Percentiles rank a stretch among this genome's conserved stretches.
phyloP scores from a whole-genome alignment of 768 basidiomycete species.

The Leccinum longicurvipes region DNA sequence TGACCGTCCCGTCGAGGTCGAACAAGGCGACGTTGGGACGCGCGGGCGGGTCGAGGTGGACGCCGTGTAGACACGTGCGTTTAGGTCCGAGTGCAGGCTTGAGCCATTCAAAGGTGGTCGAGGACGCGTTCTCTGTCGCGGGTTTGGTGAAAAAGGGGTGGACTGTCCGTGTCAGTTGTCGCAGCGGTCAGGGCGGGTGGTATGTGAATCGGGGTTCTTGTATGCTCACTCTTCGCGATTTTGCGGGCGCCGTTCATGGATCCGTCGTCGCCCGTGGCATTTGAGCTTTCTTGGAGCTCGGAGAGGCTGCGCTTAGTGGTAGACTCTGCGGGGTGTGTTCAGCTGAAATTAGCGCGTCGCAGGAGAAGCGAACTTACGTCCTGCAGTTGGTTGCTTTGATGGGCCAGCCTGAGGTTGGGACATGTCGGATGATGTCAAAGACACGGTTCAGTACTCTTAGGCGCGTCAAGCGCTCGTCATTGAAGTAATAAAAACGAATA shows the following conservation, averaged over 20 bases:
- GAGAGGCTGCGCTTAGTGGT: constrained; percentile 18
- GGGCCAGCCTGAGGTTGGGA: constrained; percentile 13
- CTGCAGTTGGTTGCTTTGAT: background rate
- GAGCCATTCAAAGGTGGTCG: constrained; percentile 27
- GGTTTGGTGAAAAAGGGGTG: constrained; percentile 42
- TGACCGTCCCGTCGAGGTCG: constrained; percentile 86
- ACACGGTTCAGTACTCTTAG: too few species aligned
- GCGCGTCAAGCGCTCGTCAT: background rate
- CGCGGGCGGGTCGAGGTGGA: constrained; percentile 31
- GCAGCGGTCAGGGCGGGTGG: background rate
- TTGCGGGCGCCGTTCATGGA: constrained; percentile 18
- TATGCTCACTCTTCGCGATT: constrained; percentile 26
- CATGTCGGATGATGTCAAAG: background rate
- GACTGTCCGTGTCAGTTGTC: too few species aligned
- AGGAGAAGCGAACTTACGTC: constrained; percentile 12
- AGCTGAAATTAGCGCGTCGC: constrained; percentile 1
- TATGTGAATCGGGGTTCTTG: too few species aligned
- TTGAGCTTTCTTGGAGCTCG: constrained; percentile 10
- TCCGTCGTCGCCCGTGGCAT: constrained; percentile 13
- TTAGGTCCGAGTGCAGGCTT: constrained; percentile 35
- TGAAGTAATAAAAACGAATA: constrained; percentile 19
- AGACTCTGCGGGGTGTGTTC: constrained; percentile 3
- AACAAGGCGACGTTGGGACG: constrained; percentile 69
- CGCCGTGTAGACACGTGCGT: constrained; percentile 35
- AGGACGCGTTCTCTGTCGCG: background rate